Evolutionary conservation across 352 stramenopile species (phyloP).

Genomic region (Phytophthora multivora): DNA sequence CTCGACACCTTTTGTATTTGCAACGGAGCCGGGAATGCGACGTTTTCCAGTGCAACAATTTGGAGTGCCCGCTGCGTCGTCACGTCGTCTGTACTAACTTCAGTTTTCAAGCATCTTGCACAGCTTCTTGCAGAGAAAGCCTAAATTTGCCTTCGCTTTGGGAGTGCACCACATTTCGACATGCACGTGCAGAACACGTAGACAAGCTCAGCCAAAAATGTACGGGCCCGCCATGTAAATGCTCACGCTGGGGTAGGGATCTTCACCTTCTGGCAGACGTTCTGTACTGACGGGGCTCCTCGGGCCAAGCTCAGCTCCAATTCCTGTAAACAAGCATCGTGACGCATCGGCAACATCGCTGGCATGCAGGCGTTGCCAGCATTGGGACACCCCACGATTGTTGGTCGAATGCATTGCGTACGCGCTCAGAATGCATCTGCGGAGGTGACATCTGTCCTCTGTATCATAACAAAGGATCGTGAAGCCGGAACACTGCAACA

Average conservation of each 20-base stretch:
- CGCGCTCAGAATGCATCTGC: constrained; percentile 21
- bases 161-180: constrained; percentile 4
- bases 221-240: not conserved
- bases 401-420: constrained; percentile 3
- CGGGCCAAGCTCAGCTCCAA: too few relatives aligned
- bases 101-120: constrained; percentile 25
- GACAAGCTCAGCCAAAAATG: constrained; percentile 15
- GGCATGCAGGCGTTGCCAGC: constrained; percentile 26
- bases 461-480: constrained; percentile 2
- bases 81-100: constrained; percentile 23
- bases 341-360: constrained; percentile 2
- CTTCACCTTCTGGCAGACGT: not conserved
- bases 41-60: constrained; percentile 14
- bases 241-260: constrained; percentile 7
- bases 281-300: not conserved
- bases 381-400: constrained; percentile 4
- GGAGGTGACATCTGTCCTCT: constrained; percentile 6
- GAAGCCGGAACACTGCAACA: constrained; percentile 7
- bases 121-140: constrained; percentile 14
- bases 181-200: constrained; percentile 5
- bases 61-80: constrained; percentile 15
- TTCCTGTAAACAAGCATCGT: constrained; percentile 23
- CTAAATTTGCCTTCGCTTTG: constrained; percentile 24
- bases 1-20: constrained; percentile 4
- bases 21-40: constrained; percentile 19